Conservation (phyloP, 441 rosid genomes). For the Raphanus hybrid region DNA sequence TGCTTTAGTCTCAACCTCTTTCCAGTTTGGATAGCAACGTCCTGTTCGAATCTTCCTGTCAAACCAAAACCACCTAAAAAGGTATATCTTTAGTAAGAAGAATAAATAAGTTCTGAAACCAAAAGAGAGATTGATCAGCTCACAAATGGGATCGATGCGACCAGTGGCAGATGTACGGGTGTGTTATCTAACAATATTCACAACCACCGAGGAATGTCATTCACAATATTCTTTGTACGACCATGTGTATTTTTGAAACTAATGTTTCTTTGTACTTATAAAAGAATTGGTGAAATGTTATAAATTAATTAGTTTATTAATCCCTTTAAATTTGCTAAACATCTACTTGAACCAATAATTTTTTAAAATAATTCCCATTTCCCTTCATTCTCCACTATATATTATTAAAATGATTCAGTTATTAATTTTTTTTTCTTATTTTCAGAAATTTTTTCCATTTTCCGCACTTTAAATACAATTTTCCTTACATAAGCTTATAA, state of each 20-base stretch:
- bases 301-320: not conserved
- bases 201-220: not conserved
- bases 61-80: not conserved
- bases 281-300: not conserved
- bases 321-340: not conserved
- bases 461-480: not conserved
- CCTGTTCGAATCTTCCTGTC: not conserved
- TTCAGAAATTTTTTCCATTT: not conserved
- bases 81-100: not conserved
- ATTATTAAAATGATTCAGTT: too few species aligned
- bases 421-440: not conserved
- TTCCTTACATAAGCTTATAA: not conserved
- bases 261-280: too few species aligned
- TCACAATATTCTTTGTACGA: too few species aligned
- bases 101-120: not conserved
- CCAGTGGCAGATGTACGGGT: too few species aligned
- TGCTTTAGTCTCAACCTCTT: not conserved
- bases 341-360: too few species aligned
- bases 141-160: not conserved
- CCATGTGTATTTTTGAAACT: too few species aligned
- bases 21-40: not conserved
- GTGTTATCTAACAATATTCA: not conserved
- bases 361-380: too few species aligned
- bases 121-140: not conserved
- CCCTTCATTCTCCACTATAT: too few species aligned